A percentile compares a stretch with the other conserved stretches of the same genome.
These are phyloP conservation scores for Lactifluus subvellereus DNA, from an alignment of 768 basidiomycete genomes.

Conservation along the genomic window DNA sequence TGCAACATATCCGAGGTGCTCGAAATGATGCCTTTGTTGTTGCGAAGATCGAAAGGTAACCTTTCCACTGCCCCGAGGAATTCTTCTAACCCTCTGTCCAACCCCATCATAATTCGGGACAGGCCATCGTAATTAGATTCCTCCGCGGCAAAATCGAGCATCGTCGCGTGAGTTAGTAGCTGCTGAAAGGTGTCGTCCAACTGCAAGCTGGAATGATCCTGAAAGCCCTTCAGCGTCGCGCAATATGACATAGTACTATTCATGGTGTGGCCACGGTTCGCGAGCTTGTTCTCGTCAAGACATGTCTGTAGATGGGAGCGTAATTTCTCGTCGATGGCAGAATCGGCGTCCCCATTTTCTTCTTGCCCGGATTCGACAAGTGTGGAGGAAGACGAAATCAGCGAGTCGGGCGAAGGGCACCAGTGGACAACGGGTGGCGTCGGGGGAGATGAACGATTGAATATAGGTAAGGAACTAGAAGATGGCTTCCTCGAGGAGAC, in stretches of 20 bases:
- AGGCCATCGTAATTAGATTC: neutral
- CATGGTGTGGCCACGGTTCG: constrained; percentile 15
- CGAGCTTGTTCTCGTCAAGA: constrained; percentile 18
- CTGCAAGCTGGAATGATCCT: neutral
- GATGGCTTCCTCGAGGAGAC: constrained; percentile 9
- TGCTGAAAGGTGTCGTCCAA: constrained; percentile 4
- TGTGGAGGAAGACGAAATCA: constrained; percentile 8
- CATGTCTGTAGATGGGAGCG: constrained; percentile 14
- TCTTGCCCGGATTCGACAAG: neutral
- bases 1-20: constrained; percentile 8
- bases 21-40: constrained; percentile 5
- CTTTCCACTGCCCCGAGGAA: constrained; percentile 7
- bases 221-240: constrained; percentile 13
- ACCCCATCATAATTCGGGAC: constrained; percentile 7
- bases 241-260: constrained; percentile 12
- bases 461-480: constrained; percentile 14
- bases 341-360: neutral
- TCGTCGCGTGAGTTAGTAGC: constrained; percentile 11
- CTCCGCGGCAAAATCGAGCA: constrained; percentile 11
- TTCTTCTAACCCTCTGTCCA: constrained; percentile 15
- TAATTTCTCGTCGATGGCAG: neutral
- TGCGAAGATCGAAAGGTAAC: constrained; percentile 10
- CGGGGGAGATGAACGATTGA: neutral
- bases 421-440: constrained; percentile 10
- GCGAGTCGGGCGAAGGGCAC: neutral